Conservation (phyloP, 306 rosid genomes). For the Cucurbita argyrosperma region DNA sequence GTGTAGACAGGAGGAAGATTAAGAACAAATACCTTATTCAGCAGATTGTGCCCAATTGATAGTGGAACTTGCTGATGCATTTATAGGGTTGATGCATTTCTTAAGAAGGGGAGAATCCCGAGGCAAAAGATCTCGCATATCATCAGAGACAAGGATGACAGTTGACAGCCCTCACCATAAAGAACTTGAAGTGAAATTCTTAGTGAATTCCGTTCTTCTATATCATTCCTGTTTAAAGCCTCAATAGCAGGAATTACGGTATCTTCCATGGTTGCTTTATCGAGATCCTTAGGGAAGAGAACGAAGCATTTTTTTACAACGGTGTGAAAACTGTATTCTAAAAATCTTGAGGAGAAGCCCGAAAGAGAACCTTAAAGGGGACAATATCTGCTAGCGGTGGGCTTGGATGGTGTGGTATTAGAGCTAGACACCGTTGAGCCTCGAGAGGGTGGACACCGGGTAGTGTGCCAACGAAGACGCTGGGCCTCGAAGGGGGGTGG, state of each 20-base stretch:
- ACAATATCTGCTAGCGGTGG: too few species aligned
- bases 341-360: too few species aligned
- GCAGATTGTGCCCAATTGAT: constrained; percentile 29
- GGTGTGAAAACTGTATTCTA: too few species aligned
- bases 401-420: too few species aligned
- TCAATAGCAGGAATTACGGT: constrained; percentile 52
- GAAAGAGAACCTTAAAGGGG: too few species aligned
- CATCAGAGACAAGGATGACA: constrained; percentile 55
- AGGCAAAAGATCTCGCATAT: constrained; percentile 44
- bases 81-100: constrained; percentile 31
- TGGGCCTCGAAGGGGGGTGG: too few species aligned
- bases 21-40: constrained; percentile 5
- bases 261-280: constrained; percentile 67
- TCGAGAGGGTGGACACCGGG: too few species aligned
- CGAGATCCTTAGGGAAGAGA: constrained; percentile 6
- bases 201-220: constrained; percentile 56
- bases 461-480: too few species aligned
- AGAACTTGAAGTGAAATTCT: constrained; percentile 72
- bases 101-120: constrained; percentile 33
- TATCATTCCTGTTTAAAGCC: constrained; percentile 59
- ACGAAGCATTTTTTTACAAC: too few species aligned
- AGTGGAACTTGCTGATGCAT: constrained; percentile 28
- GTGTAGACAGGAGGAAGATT: background rate
- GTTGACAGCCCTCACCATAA: constrained; percentile 57
- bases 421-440: too few species aligned